Evolutionary conservation across 371 early-diverging fungal genomes (phyloP), one percentile per base, ranked within the genome.

Genomic region (Syncephalastrum racemosum): DNA sequence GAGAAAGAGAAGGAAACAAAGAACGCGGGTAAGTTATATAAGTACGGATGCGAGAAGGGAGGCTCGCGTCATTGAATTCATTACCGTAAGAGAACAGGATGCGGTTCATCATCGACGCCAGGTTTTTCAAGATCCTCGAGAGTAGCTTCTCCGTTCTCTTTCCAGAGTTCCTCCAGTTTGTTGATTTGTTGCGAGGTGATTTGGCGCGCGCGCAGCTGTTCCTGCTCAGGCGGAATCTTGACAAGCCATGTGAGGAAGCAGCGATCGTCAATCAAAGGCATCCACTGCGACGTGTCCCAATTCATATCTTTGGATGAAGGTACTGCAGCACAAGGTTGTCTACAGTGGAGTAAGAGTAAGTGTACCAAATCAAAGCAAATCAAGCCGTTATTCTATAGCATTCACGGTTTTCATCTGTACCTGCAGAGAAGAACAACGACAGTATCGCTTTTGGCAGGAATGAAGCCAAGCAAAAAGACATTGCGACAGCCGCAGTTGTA

Each of bases 201-300:
- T 43, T 90, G 89, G 36, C 96, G 86, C 14, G 94, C 89, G 20
- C 93, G 85, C 15, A 87, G 74, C 65, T 91, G 89, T 62, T 96
- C 97, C 59, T 89, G 85, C 50, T 92, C 94, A 4, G 90, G 77
- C 3, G 98, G 99, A 19, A 88, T 81, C 59, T 91, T 93, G 46
- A 98, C 96, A 5, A 98, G 75, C 99, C 99, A 98, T 16, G 89
- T 82, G 46, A 98, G 73, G 58, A 98, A 94, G 46, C 90, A 88
- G 18, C 96, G 84, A 66, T 98, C 96, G 53, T 93, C 92, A 56
- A 98, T 95, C 62, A 98, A 80, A 8, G 99, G 97, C 75, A 91
- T 82, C 99, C 99, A 98, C 62, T 96, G 95, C 4, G 89, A 80
- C 7, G 93, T 85, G 67, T 98, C 97, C 99, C 99, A 98, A 62